Percentiles rank a stretch among this genome's conserved stretches.
phyloP scores from a whole-genome alignment of 805 yeast species.

The Cyberlindnera maritima region DNA sequence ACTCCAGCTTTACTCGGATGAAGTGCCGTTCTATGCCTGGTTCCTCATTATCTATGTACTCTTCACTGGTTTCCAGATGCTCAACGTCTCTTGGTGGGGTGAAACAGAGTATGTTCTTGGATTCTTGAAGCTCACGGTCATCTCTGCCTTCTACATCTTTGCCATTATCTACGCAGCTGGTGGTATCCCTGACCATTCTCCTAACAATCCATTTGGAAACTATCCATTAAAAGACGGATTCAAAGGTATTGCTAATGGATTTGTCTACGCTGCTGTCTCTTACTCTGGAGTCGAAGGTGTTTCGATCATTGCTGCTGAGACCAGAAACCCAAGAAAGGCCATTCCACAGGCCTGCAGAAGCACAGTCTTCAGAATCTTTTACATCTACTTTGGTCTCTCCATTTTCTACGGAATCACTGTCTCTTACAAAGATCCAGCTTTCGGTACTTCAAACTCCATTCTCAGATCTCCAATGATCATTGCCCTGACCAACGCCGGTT shows the following conservation, averaged over 20 bases:
- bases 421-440: constrained; percentile 59
- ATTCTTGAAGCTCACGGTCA: constrained; percentile 43
- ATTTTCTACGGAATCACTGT: constrained; percentile 68
- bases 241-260: constrained; percentile 55
- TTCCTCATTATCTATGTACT: constrained; percentile 50
- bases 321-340: constrained; percentile 63
- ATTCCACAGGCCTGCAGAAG: constrained; percentile 69
- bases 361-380: constrained; percentile 59
- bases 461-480: constrained; percentile 69
- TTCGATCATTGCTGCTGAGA: constrained; percentile 75
- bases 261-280: constrained; percentile 70
- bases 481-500: constrained; percentile 42
- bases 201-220: constrained; percentile 33
- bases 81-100: constrained; percentile 54
- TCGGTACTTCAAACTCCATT: constrained; percentile 33
- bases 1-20: constrained; percentile 47
- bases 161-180: constrained; percentile 47
- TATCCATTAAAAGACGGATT: constrained; percentile 43
- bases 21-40: constrained; percentile 55
- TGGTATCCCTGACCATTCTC: constrained; percentile 32
- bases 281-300: constrained; percentile 77
- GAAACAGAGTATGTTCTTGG: constrained; percentile 57
- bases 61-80: constrained; percentile 47
- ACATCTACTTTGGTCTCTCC: constrained; percentile 61
- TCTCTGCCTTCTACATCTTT: constrained; percentile 49